These are phyloP conservation scores for Dryas alaskensis DNA, from an alignment of 306 rosid genomes.

Conservation along the genomic window DNA sequence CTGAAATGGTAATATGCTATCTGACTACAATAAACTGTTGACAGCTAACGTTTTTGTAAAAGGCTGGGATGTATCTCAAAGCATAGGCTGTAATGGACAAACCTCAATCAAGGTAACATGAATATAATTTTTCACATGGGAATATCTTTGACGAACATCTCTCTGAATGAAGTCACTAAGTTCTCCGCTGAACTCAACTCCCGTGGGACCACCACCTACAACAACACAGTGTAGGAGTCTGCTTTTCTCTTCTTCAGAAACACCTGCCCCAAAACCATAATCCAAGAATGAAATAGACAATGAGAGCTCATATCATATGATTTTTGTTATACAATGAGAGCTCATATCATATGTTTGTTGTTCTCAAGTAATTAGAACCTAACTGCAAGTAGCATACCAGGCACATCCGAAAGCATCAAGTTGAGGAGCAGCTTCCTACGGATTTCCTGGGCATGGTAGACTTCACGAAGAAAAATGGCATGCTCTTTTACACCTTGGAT, in stretches of 20 bases:
- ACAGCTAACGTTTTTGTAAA: background rate
- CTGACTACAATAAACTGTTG: background rate
- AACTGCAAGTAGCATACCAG: constrained; percentile 53
- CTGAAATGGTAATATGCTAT: background rate
- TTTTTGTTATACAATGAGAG: background rate
- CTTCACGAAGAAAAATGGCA: constrained; percentile 93
- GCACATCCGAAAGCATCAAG: constrained; percentile 85
- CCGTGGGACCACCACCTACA: constrained; percentile 99
- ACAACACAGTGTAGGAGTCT: constrained; percentile 93
- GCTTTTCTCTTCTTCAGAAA: constrained; percentile 64
- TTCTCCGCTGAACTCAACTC: constrained; percentile 98
- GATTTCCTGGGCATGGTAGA: constrained; percentile 92
- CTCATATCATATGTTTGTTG: constrained; percentile 14
- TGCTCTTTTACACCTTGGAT: constrained; percentile 79
- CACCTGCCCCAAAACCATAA: constrained; percentile 54
- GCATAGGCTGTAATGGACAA: constrained; percentile 20
- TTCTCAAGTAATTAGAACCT: background rate
- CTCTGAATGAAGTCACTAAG: constrained; percentile 87
- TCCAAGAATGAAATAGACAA: constrained; percentile 7
- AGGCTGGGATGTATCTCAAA: background rate
- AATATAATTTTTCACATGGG: constrained; percentile 86
- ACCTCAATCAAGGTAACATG: constrained; percentile 95
- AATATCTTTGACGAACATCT: constrained; percentile 82
- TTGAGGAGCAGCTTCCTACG: constrained; percentile 90
- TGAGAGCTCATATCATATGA: constrained; percentile 14